Evolutionary conservation across 352 stramenopile genomes (phyloP).

Genomic region (Phytophthora pistaciae): DNA sequence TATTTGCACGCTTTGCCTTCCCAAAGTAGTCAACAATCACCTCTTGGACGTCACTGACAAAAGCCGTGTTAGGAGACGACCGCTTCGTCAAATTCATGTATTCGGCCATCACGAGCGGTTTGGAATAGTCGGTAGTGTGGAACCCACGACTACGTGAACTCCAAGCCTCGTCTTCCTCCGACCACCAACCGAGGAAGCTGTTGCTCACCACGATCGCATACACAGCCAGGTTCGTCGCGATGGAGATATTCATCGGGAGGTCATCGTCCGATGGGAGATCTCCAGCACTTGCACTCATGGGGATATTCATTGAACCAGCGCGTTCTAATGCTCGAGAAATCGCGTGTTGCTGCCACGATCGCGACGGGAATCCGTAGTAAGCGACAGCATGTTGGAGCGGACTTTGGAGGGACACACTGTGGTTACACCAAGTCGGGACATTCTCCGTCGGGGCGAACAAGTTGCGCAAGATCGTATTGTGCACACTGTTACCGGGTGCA

Average conservation of each 20-base stretch:
- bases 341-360: conserved; percentile 12
- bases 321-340: conserved; percentile 7
- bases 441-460: conserved; percentile 5
- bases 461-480: conserved; percentile 16
- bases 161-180: background rate
- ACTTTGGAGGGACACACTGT: background rate
- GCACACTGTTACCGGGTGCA: conserved; percentile 4
- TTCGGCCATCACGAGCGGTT: conserved; percentile 1
- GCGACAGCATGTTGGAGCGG: conserved; percentile 8
- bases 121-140: background rate
- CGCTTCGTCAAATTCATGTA: conserved; percentile 9
- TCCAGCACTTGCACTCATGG: conserved; percentile 1
- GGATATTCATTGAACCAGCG: background rate
- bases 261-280: background rate
- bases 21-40: conserved; percentile 11
- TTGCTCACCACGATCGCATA: conserved; percentile 15
- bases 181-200: conserved; percentile 11
- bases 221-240: conserved; percentile 11
- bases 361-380: conserved; percentile 6
- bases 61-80: background rate
- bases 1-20: conserved; percentile 10
- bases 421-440: conserved; percentile 16
- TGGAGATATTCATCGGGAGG: conserved; percentile 12
- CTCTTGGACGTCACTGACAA: background rate
- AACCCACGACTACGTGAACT: background rate